Conservation (phyloP, 805 yeast genomes). For the Ogataea philodendri region DNA sequence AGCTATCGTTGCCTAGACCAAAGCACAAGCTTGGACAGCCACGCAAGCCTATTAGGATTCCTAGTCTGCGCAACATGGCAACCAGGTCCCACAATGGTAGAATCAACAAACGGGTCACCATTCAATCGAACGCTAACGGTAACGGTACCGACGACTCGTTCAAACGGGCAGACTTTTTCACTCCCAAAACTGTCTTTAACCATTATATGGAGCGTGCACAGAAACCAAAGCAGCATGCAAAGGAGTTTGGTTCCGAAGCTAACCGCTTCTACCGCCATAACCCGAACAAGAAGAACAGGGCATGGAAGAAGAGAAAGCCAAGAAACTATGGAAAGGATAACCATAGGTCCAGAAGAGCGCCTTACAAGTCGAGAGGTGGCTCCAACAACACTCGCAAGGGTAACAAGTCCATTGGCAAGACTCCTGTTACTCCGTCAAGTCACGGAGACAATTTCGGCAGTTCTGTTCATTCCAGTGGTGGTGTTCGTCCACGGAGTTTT, state of each 20-base stretch:
- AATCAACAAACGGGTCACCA: conserved; percentile 16
- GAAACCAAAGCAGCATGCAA: conserved; percentile 34
- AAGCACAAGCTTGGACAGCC: conserved; percentile 21
- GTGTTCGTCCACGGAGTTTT: conserved; percentile 23
- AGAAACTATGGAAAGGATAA: conserved; percentile 29
- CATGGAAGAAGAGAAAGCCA: conserved; percentile 31
- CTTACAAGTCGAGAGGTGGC: conserved; percentile 11
- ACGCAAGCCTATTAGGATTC: conserved; percentile 33
- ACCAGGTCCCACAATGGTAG: conserved; percentile 25
- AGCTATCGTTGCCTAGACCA: conserved; percentile 9
- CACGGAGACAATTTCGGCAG: conserved; percentile 6
- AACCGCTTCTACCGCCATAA: conserved; percentile 20
- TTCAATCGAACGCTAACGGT: conserved; percentile 1
- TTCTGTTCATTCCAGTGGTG: conserved; percentile 11
- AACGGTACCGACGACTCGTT: conserved; percentile 20
- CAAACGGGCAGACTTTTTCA: conserved; percentile 70
- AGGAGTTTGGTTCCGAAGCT: conserved; percentile 8
- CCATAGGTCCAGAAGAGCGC: conserved; percentile 16
- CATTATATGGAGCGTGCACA: conserved; percentile 68
- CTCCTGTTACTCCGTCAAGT: conserved; percentile 11
- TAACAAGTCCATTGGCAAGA: conserved; percentile 26
- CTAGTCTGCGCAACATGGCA: conserved; percentile 21
- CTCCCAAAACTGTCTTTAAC: conserved; percentile 71
- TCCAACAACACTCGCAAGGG: conserved; percentile 10
- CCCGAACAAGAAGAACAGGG: conserved; percentile 27